Conservation (phyloP, 805 yeast genomes). For the Sugiyamaella chiloensis region DNA sequence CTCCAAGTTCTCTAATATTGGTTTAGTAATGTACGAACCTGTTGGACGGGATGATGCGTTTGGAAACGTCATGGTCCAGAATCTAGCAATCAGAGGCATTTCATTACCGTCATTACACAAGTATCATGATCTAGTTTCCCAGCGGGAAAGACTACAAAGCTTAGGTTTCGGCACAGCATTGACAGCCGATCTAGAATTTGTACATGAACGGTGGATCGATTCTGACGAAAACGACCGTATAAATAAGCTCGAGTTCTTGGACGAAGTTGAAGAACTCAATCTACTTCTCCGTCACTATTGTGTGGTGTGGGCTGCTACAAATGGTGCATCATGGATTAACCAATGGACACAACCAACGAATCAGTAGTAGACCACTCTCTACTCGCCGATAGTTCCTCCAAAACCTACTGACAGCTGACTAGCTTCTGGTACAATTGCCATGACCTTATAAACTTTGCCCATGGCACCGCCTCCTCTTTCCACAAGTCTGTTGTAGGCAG, state of each 20-base stretch:
- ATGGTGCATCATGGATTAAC: background rate
- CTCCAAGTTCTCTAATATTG: slow-evolving; percentile 26
- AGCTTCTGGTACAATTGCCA: slow-evolving; percentile 55
- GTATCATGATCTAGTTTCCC: slow-evolving; percentile 47
- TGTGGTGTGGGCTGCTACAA: slow-evolving; percentile 36
- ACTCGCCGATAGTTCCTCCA: slow-evolving; percentile 37
- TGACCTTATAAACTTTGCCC: slow-evolving; percentile 75
- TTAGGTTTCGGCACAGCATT: slow-evolving; percentile 28
- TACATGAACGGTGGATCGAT: slow-evolving; percentile 44
- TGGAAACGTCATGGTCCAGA: slow-evolving; percentile 65
- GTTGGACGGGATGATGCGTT: slow-evolving; percentile 58
- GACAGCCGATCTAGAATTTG: slow-evolving; percentile 47
- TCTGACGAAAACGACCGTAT: slow-evolving; percentile 43
- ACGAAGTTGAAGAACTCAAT: slow-evolving; percentile 69
- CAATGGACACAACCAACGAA: background rate
- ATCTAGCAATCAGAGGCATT: slow-evolving; percentile 59
- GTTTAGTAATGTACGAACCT: slow-evolving; percentile 61
- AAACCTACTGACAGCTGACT: slow-evolving; percentile 52
- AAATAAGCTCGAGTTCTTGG: slow-evolving; percentile 58
- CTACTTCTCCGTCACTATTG: slow-evolving; percentile 63
- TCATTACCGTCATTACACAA: slow-evolving; percentile 53
- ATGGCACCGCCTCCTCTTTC: slow-evolving; percentile 58
- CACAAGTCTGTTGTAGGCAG: slow-evolving; percentile 60
- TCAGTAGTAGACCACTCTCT: too few species aligned
- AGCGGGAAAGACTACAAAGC: slow-evolving; percentile 37